Evolutionary conservation across 1,284 basidiomycete genomes (phyloP), one percentile per base, ranked within the genome.

Genomic region (Fomitiporia mediterranea): DNA sequence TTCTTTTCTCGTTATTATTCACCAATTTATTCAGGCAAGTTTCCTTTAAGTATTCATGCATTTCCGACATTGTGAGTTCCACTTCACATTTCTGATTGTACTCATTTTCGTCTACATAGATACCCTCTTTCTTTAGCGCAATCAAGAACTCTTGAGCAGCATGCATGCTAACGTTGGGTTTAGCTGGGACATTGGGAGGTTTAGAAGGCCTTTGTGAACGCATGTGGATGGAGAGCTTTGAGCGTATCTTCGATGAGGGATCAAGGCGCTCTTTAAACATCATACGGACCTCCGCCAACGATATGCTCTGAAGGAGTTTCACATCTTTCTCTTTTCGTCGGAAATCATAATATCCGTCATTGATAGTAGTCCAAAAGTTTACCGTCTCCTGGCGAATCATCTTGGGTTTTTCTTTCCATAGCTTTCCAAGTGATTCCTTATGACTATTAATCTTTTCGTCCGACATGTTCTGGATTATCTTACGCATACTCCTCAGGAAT

Each of bases 211-310:
- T 86, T 64, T 84, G 83, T 4, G 91, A 91, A 47, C 75, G 72
- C 68, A 91, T 73, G 64, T 97, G 94, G n/a, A 92, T 73, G 0
- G 93, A 91, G 30, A 95, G 70, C 69, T 95, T 95, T 34, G 84
- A 75, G 42, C 92, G 68, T 94, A 74, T 77, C 27, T 74, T 61
- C 0, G 89, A 90, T 0, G 79, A 80, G 1, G 86, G 86, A 68
- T 94, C 85, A 43, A 93, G 80, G 55, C 80, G 77, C 23, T 74
- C 72, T 59, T 81, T 73, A 77, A 92, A 94, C 50, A 98, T 71
- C 4, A 77, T 68, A n/a, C 92, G 61, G 32, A 98, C 77, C 25
- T 98, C 90, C 6, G 82, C 71, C 71, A 93, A 93, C 6, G 81
- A 87, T 54, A 94, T 74, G 17, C 69, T 72, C 51, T 78, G 69